Evolutionary conservation across 163 green algal genomes (phyloP), one percentile per base, ranked within the genome.

Genomic region (Coccomyxa subellipsoidea): DNA sequence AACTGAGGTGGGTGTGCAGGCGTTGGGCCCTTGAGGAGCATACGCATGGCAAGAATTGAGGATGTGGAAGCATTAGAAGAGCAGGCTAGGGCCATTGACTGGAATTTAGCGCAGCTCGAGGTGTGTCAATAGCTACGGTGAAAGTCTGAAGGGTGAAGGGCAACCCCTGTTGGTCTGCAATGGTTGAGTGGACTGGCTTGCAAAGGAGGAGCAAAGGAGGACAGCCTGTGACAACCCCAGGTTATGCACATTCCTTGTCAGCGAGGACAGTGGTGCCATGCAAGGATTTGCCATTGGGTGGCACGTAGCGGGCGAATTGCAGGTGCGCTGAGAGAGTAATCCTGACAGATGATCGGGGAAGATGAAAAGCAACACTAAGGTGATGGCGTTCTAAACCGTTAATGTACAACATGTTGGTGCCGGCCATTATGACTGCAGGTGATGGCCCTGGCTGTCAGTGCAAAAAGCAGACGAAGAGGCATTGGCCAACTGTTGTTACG

Each of bases 201-300:
- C 47, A 12, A n/a, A 59, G 47, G 47, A 59, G 5, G 47, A 59
- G 47, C n/a, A n/a, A n/a, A n/a, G n/a, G n/a, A n/a, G n/a, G n/a
- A n/a, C n/a, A n/a, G n/a, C n/a, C n/a, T n/a, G n/a, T n/a, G 47
- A 27, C 47, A 59, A 59, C 47, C 47, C 15, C 47, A 59, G 47
- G 15, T 27, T 59, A 12, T 59, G 15, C 47, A 59, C 47, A 59
- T 59, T 59, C 3, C 66, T 73, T 23, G 32, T 73, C n/a, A 35
- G 29, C 3, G 66, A 73, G 66, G 29, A 73, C 29, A 35, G 66
- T 34, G 29, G 29, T 8, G n/a, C 66, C 29, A 34, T 73, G 66
- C 66, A 73, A 35, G 70, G 70, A n/a, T 77, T 77, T 77, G 70
- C 32, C 21, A 9, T 38, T 15, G 70, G 70, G 18, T 77, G 70